Base-by-base conservation (phyloP, 768 basidiomycete species). In the Boletus sensibilis region DNA sequence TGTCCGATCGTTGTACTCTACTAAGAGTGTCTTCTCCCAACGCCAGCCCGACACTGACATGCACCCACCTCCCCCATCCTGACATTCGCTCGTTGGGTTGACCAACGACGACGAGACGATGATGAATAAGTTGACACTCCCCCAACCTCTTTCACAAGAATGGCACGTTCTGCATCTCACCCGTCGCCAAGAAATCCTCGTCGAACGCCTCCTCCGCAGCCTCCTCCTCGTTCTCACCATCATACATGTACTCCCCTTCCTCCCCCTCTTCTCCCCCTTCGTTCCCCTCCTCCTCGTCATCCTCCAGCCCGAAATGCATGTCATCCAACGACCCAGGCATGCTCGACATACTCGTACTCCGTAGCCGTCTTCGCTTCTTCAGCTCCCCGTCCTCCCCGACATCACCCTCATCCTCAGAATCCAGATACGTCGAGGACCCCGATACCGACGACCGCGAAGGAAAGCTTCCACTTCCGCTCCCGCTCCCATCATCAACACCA, bases 261-360 rank as follows among this genome's bases (percentile, higher is more conserved):
- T 72, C 69, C 11, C 71, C 73, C 1, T 62, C 70, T 4, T 66
- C 66, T 1, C 60, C 68, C 14, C 65, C 64, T 27, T 70, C 74
- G 0, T 75, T 75, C 4, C 62, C 64, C 13, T 72, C 75, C 0
- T 74, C 76, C 10, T 82, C 83, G 8, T 78, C 80, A 12, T 83
- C 81, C 41, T 82, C 81, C 58, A 82, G 70, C 16, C 75, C 82
- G 58, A 84, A 82, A 47, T 82, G 75, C 64, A 79, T 76, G 58
- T 87, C 82, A 49, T 87, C 83, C 57, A 93, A 71, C 21, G 90
- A 88, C 31, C 92, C 92, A 13, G 91, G 92, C 88, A 95, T 93
- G 66, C 91, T 93, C 41, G 84, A 83, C 71, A 88, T 82, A 60
- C 91, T 91, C 65, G 81, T 77, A 58, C 80, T 77, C 59, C 87